Evolutionary conservation across 805 yeast genomes (phyloP).

Genomic region (Starmerella stigmatis): DNA sequence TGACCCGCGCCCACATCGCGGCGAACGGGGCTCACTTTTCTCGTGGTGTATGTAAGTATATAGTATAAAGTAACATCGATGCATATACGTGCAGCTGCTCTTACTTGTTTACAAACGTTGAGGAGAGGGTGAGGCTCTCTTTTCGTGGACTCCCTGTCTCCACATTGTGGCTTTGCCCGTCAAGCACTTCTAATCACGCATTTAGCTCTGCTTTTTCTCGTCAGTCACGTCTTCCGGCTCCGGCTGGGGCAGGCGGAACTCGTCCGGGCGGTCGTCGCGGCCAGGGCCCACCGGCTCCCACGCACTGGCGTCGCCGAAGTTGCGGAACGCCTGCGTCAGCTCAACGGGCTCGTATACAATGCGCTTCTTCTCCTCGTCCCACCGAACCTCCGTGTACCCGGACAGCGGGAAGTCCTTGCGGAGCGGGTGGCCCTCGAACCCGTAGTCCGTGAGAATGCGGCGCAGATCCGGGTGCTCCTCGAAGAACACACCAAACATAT

Average conservation of each 20-base stretch:
- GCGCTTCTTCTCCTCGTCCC: slow-evolving; percentile 84
- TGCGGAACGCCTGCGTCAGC: slow-evolving; percentile 85
- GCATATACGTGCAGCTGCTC: too few species aligned
- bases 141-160: too few species aligned
- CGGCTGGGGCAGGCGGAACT: slow-evolving; percentile 73
- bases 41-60: too few species aligned
- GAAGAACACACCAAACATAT: slow-evolving; percentile 76
- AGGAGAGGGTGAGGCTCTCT: too few species aligned
- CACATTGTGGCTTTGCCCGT: too few species aligned
- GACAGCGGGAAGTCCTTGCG: slow-evolving; percentile 89
- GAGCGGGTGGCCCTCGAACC: slow-evolving; percentile 84
- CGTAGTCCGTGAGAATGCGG: slow-evolving; percentile 83
- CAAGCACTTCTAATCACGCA: not conserved
- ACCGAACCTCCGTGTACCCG: slow-evolving; percentile 82
- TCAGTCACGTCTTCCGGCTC: slow-evolving; percentile 55
- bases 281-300: slow-evolving; percentile 93
- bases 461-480: slow-evolving; percentile 85
- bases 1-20: too few species aligned
- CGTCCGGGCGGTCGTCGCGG: slow-evolving; percentile 66
- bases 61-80: too few species aligned
- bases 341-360: slow-evolving; percentile 83
- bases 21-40: too few species aligned
- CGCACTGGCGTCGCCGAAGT: slow-evolving; percentile 79
- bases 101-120: too few species aligned
- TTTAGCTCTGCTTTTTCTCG: slow-evolving; percentile 24